Conservation (phyloP, 805 yeast genomes). For the Nakazawaea laoshanensis region DNA sequence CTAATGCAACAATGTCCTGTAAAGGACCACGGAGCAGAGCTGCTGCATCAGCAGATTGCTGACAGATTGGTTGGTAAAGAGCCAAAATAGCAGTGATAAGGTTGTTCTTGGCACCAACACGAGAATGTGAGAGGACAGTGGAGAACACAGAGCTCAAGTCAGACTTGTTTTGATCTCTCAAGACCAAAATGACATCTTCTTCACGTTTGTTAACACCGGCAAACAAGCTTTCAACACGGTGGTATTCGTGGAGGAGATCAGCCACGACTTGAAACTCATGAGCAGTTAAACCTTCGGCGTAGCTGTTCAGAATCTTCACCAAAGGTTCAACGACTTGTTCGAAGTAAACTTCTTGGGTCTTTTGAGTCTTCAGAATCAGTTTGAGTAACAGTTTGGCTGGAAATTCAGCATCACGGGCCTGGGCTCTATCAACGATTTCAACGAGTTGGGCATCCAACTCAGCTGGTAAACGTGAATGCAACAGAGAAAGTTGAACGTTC, state of each 20-base stretch:
- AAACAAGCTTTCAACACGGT: constrained; percentile 70
- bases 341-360: constrained; percentile 48
- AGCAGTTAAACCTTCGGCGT: constrained; percentile 65
- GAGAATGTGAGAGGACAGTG: constrained; percentile 79
- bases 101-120: constrained; percentile 89
- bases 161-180: constrained; percentile 83
- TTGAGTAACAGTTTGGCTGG: constrained; percentile 84
- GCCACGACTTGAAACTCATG: constrained; percentile 80
- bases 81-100: constrained; percentile 78
- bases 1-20: constrained; percentile 78
- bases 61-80: constrained; percentile 73
- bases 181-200: constrained; percentile 78
- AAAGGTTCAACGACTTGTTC: constrained; percentile 64
- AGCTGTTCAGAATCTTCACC: constrained; percentile 58
- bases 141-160: constrained; percentile 66
- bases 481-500: constrained; percentile 76
- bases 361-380: constrained; percentile 52
- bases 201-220: constrained; percentile 70
- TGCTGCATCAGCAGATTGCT: constrained; percentile 55
- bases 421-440: constrained; percentile 57
- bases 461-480: constrained; percentile 83
- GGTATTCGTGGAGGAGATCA: constrained; percentile 60
- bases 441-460: constrained; percentile 63
- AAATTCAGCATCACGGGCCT: constrained; percentile 69
- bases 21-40: constrained; percentile 66